Percentiles rank a stretch among this genome's conserved stretches.
These are phyloP conservation scores for Panicum virgatum DNA, from an alignment of 202 grass and related monocot species.

Conservation along the genomic window DNA sequence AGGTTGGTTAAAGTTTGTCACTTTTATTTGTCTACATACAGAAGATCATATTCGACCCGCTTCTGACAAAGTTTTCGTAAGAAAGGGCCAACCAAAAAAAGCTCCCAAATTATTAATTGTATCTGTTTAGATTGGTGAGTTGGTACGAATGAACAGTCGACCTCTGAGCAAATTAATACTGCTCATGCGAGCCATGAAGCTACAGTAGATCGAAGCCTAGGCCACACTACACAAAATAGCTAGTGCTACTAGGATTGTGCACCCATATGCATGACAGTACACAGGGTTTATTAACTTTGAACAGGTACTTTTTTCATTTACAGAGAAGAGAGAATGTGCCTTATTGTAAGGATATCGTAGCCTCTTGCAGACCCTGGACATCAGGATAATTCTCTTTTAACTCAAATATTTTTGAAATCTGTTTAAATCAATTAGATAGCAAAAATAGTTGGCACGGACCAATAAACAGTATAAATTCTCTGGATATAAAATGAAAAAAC, in stretches of 20 bases:
- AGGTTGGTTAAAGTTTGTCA: not conserved
- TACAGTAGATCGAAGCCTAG: slow-evolving; percentile 3
- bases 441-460: not conserved
- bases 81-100: not conserved
- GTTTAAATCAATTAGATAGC: not conserved
- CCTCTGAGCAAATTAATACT: not conserved
- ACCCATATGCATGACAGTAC: not conserved
- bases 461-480: not conserved
- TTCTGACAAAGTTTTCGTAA: not conserved
- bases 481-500: too few species aligned
- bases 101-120: slow-evolving; percentile 1
- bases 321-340: not conserved
- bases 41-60: too few species aligned
- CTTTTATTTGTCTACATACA: not conserved
- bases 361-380: not conserved
- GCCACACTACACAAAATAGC: not conserved
- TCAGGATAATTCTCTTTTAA: not conserved
- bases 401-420: not conserved
- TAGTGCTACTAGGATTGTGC: not conserved
- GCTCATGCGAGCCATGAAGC: not conserved
- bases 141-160: not conserved
- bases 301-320: not conserved
- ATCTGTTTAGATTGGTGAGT: not conserved
- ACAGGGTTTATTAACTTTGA: not conserved
- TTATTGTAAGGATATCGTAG: not conserved